Evolutionary conservation across 495 filamentous ascomycete species (phyloP).

Genomic region (Aspergillus conjunctus): DNA sequence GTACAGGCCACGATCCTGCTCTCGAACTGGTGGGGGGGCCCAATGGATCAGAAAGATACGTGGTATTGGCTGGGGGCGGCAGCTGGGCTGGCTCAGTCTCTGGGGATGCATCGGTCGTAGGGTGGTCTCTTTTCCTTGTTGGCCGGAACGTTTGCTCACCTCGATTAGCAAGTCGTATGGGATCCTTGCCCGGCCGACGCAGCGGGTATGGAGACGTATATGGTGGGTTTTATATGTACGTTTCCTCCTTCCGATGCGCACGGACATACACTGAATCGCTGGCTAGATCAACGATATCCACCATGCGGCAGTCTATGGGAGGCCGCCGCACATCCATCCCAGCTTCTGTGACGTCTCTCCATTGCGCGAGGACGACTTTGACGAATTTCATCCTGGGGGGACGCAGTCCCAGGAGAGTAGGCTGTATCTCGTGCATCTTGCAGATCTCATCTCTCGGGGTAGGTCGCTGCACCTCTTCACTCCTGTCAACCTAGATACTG

Average conservation of each 20-base stretch:
- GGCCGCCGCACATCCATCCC: slow-evolving; percentile 5
- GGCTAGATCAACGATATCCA: slow-evolving; percentile 10
- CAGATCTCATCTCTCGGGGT: slow-evolving; percentile 9
- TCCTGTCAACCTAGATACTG: neutral
- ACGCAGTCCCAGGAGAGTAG: neutral
- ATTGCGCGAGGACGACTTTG: neutral
- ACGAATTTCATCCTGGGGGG: neutral
- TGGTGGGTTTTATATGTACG: slow-evolving; percentile 9
- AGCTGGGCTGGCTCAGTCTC: slow-evolving; percentile 23
- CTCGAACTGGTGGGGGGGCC: slow-evolving; percentile 30
- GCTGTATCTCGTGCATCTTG: slow-evolving; percentile 6
- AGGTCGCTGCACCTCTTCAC: neutral
- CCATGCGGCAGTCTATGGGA: slow-evolving; percentile 8
- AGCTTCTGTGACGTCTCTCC: slow-evolving; percentile 3
- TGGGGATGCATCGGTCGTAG: slow-evolving; percentile 32
- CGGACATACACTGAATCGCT: neutral
- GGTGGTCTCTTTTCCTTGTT: neutral
- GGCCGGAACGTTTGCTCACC: neutral
- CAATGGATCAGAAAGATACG: slow-evolving; percentile 27
- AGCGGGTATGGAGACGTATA: slow-evolving; percentile 4
- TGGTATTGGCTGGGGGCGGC: slow-evolving; percentile 30
- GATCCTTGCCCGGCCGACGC: neutral
- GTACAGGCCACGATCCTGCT: slow-evolving; percentile 22
- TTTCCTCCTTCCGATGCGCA: neutral
- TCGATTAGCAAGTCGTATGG: slow-evolving; percentile 1